Conservation (phyloP, 345 rosid species). For the Salix brachista region DNA sequence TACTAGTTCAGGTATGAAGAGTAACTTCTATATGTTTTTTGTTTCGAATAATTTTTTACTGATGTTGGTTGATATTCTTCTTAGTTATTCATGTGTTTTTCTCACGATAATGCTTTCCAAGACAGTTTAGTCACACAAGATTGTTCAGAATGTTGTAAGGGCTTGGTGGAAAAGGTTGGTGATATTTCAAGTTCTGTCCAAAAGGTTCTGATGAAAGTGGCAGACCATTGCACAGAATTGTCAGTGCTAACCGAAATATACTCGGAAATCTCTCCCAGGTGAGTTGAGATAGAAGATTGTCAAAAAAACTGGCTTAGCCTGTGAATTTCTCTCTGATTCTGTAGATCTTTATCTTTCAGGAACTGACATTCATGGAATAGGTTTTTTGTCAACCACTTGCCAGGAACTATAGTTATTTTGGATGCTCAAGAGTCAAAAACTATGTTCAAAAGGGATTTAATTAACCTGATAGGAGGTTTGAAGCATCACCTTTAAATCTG, state of each 20-base stretch:
- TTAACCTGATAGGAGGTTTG: slow-evolving; percentile 26
- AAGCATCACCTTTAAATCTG: not conserved
- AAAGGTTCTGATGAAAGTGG: slow-evolving; percentile 15
- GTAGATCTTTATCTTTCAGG: slow-evolving; percentile 15
- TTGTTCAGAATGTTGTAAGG: slow-evolving; percentile 2
- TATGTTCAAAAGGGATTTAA: slow-evolving; percentile 8
- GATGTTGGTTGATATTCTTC: not conserved
- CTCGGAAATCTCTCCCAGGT: slow-evolving; percentile 20
- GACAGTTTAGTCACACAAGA: not conserved
- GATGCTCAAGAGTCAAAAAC: slow-evolving; percentile 15
- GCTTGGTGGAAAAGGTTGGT: slow-evolving; percentile 19
- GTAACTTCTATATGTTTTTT: not conserved
- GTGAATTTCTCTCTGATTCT: slow-evolving; percentile 1
- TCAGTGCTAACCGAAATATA: slow-evolving; percentile 10
- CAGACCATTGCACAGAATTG: slow-evolving; percentile 13
- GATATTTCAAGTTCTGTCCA: not conserved
- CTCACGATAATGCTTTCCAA: not conserved
- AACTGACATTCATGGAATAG: slow-evolving; percentile 10
- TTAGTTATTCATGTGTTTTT: not conserved
- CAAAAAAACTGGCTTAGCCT: not conserved
- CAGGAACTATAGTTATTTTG: slow-evolving; percentile 6
- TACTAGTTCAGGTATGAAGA: slow-evolving; percentile 17
- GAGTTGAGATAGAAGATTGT: not conserved
- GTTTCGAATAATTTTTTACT: not conserved
- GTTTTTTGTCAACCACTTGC: not conserved